These are phyloP conservation scores for Hypoxylon intermedium DNA, from an alignment of 495 filamentous ascomycete species.

Conservation along the genomic window DNA sequence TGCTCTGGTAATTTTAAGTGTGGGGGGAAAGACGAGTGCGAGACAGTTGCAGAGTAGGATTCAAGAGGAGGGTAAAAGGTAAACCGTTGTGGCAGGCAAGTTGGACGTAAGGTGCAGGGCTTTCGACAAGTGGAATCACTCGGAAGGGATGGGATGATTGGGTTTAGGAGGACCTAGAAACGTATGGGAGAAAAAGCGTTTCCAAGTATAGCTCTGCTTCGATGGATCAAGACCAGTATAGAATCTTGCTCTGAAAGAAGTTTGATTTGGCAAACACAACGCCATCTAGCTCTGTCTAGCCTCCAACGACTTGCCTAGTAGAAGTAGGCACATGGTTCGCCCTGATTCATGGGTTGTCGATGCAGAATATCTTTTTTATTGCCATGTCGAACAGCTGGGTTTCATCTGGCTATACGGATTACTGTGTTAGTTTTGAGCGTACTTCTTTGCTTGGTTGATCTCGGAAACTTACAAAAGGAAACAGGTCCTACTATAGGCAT, in stretches of 20 bases:
- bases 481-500: not conserved
- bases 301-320: not conserved
- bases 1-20: no score
- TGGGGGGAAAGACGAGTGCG: no score
- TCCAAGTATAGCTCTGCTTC: not conserved
- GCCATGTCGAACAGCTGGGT: not conserved
- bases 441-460: not conserved
- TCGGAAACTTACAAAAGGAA: not conserved
- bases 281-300: not conserved
- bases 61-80: no score
- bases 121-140: no score
- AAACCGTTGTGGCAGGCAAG: no score
- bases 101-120: no score
- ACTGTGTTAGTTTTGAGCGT: not conserved
- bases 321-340: not conserved
- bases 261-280: not conserved
- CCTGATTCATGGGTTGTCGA: not conserved
- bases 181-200: not conserved
- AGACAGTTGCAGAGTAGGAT: no score
- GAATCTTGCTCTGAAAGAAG: not conserved
- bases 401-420: conserved; percentile 3
- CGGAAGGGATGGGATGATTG: not conserved
- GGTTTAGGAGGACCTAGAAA: not conserved
- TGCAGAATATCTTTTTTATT: not conserved
- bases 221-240: not conserved